Conservation (phyloP, 139 green algal species). For the Micromonas pusilla region DNA sequence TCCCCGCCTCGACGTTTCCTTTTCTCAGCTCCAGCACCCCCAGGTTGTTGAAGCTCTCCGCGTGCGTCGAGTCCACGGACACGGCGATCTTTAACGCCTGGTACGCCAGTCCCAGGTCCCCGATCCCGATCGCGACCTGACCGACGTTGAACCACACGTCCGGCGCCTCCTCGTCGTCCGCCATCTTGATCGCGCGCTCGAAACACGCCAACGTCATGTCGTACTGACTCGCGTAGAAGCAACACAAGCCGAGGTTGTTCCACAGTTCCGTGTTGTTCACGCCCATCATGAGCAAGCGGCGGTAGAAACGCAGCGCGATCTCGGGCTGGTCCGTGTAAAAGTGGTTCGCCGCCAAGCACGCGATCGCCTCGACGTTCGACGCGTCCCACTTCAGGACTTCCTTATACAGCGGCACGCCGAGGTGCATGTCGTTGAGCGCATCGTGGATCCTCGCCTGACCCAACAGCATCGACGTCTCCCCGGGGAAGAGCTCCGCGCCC, state of each 20-base stretch:
- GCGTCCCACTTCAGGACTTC: slow-evolving; percentile 53
- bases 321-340: slow-evolving; percentile 81
- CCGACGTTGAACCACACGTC: slow-evolving; percentile 38
- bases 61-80: slow-evolving; percentile 57
- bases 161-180: slow-evolving; percentile 28
- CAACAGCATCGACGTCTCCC: slow-evolving; percentile 51
- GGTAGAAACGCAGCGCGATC: slow-evolving; percentile 59
- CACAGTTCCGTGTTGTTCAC: slow-evolving; percentile 64
- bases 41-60: slow-evolving; percentile 68
- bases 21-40: slow-evolving; percentile 57
- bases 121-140: slow-evolving; percentile 62
- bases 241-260: slow-evolving; percentile 74
- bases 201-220: slow-evolving; percentile 73
- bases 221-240: slow-evolving; percentile 73
- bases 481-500: slow-evolving; percentile 41
- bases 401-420: slow-evolving; percentile 51
- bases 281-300: slow-evolving; percentile 50
- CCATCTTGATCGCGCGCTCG: slow-evolving; percentile 38
- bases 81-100: slow-evolving; percentile 57
- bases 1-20: slow-evolving; percentile 44
- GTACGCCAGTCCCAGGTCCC: slow-evolving; percentile 59
- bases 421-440: slow-evolving; percentile 53
- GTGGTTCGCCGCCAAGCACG: slow-evolving; percentile 61
- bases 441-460: slow-evolving; percentile 62
- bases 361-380: slow-evolving; percentile 66